Base-by-base conservation (phyloP, 371 early-diverging fungal genomes). In the Thermomucor indicae-seudaticae region DNA sequence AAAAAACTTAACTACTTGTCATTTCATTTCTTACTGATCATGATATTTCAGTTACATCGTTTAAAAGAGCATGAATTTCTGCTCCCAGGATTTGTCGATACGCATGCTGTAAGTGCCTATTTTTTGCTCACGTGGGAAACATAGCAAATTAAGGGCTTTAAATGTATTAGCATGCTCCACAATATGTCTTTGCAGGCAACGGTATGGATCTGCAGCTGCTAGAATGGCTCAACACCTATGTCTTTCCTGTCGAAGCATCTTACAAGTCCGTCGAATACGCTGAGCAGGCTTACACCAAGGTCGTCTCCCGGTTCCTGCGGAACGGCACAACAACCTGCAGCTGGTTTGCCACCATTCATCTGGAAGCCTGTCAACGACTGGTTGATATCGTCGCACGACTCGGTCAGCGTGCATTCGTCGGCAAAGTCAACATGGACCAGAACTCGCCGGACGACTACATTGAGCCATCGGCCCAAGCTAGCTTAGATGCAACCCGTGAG, bases 341-440 rank as follows among this genome's bases (percentile, higher is more conserved):
- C 52, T 96, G 94, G 83, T 95, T 84, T 70, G 93, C 87, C 2
- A 94, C 95, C 0, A 89, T 92, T 49, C 95, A 95, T 57, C 57
- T 88, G 12, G 83, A 84, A 8, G 79, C 88, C 2, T 80, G 80
- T 55, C 74, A 86, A 49, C 55, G 69, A 4, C 70, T 96, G 32
- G 90, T 83, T 2, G 81, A 90, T 23, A 68, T 83, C 11, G 79
- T 92, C 27, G 67, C 72, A 12, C 54, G 64, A 16, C 61, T 75
- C 7, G 97, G 95, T 2, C 95, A 96, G 64, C 88, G 97, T 39
- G 95, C 90, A 14, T 89, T 78, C 61, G 82, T 96, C 19, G 97
- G 97, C 35, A 93, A 93, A 60, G 95, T 95, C 52, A 91, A 90
- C 78, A 95, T 95, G 97, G 93, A 95, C 64, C 75, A 84, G 51